Conservation (phyloP, 2,329 filamentous ascomycete species). For the Tolypocladium pustulatum region DNA sequence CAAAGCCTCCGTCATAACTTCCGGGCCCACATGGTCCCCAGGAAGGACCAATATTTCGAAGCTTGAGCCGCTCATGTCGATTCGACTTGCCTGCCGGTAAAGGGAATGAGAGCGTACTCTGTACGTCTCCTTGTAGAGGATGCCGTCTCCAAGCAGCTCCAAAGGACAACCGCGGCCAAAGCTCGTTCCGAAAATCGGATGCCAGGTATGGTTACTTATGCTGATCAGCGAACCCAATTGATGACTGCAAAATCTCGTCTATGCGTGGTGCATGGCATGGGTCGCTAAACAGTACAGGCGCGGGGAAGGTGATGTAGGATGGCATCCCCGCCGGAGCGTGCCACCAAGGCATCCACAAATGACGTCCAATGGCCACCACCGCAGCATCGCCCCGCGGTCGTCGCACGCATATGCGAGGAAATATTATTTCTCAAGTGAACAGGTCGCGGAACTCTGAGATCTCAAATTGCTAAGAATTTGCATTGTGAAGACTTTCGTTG, state of each 20-base stretch:
- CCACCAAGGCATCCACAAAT: not conserved
- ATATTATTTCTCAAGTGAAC: not conserved
- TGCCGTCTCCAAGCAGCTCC: not conserved
- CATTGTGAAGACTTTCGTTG: not conserved
- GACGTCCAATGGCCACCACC: not conserved
- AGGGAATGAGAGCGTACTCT: not conserved
- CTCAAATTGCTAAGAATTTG: not conserved
- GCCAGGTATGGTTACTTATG: too few species aligned
- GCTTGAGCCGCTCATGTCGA: slow-evolving; percentile 3
- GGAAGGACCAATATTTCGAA: slow-evolving; percentile 30
- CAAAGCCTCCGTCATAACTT: slow-evolving; percentile 34
- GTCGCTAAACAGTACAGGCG: not conserved
- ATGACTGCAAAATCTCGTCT: too few species aligned
- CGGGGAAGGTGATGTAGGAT: not conserved
- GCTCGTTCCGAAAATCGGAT: not conserved
- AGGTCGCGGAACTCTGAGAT: not conserved
- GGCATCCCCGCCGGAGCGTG: not conserved
- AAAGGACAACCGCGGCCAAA: not conserved
- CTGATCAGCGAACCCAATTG: too few species aligned
- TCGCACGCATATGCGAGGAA: not conserved
- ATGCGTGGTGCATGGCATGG: too few species aligned
- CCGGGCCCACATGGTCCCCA: slow-evolving; percentile 35
- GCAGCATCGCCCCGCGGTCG: not conserved
- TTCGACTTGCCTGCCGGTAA: not conserved
- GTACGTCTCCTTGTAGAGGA: not conserved